These are phyloP conservation scores for Mycena floridula DNA, from an alignment of 768 basidiomycete species.

Conservation along the genomic window DNA sequence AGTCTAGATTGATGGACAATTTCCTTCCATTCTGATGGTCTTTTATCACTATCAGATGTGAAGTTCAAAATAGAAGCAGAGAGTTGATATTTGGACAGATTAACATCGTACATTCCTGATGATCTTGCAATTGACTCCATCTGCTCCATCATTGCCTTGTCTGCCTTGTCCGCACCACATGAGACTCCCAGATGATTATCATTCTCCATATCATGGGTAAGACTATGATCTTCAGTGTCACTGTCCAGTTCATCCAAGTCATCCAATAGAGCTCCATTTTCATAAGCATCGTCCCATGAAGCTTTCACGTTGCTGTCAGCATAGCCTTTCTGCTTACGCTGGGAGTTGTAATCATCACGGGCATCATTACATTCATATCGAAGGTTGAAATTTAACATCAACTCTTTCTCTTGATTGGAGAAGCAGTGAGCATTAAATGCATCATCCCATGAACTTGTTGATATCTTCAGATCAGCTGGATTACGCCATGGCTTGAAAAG, in stretches of 20 bases:
- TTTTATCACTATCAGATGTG: too few species aligned
- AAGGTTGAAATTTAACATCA: constrained; percentile 24
- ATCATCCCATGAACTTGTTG: constrained; percentile 16
- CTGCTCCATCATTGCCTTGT: not conserved
- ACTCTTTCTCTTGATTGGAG: constrained; percentile 3
- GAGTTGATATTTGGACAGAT: too few species aligned
- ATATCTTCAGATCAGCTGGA: constrained; percentile 14
- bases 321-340: constrained; percentile 4
- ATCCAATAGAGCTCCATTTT: not conserved
- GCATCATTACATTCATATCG: constrained; percentile 26
- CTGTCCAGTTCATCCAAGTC: not conserved
- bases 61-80: too few species aligned
- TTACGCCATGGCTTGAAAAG: constrained; percentile 24
- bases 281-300: not conserved
- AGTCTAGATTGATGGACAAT: too few species aligned
- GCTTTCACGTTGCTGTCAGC: not conserved
- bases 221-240: not conserved
- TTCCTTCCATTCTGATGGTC: constrained; percentile 4
- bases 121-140: too few species aligned
- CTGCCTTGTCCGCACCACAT: not conserved
- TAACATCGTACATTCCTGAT: too few species aligned
- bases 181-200: not conserved
- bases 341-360: constrained; percentile 20
- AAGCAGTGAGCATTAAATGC: constrained; percentile 14
- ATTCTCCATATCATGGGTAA: not conserved